A percentile compares a stretch with the other conserved stretches of the same genome.
phyloP scores from a whole-genome alignment of 441 rosid genomes.

The Gossypium trilobum region DNA sequence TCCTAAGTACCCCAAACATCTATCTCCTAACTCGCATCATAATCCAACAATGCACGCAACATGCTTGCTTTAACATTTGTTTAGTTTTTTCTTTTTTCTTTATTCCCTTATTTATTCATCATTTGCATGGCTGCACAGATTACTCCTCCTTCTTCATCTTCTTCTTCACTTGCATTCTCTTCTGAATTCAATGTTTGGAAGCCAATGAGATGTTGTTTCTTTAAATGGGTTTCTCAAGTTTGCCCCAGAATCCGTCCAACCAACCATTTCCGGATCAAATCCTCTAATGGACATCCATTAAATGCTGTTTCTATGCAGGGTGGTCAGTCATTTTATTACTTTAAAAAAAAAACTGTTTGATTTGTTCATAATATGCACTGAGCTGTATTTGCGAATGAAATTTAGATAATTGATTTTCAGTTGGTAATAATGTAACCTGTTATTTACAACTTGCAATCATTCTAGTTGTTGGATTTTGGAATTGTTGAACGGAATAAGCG shows the following conservation, averaged over 20 bases:
- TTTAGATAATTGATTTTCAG: neutral
- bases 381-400: neutral
- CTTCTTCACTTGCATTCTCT: constrained; percentile 25
- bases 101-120: neutral
- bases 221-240: constrained; percentile 31
- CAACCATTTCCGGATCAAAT: constrained; percentile 39
- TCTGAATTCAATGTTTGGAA: constrained; percentile 22
- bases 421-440: neutral
- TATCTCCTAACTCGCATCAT: neutral
- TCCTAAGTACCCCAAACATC: neutral
- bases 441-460: neutral
- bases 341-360: neutral
- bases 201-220: constrained; percentile 31
- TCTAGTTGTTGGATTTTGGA: neutral
- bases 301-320: constrained; percentile 42
- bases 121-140: constrained; percentile 35
- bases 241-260: constrained; percentile 31
- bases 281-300: constrained; percentile 48
- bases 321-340: constrained; percentile 34
- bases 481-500: neutral
- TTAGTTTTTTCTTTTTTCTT: neutral
- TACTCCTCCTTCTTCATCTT: constrained; percentile 29
- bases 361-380: neutral
- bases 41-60: neutral
- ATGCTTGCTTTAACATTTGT: neutral